Evolutionary conservation across 345 rosid species (phyloP).

Genomic region (Ceriops tagal): DNA sequence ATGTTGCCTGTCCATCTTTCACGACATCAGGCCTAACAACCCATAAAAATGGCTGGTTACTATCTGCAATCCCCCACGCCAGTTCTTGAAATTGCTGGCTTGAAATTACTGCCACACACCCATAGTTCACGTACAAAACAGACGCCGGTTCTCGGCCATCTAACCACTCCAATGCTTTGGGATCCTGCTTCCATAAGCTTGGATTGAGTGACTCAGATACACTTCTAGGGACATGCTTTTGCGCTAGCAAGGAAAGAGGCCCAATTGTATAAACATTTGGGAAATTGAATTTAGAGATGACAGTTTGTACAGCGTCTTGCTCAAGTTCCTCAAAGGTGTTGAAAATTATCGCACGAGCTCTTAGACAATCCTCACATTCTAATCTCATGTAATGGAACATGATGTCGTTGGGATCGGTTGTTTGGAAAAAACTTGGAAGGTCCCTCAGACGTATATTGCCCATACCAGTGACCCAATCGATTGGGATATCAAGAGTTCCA

Average conservation of each 20-base stretch:
- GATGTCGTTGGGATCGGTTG: constrained; percentile 11
- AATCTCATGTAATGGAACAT: constrained; percentile 17
- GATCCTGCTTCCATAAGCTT: constrained; percentile 25
- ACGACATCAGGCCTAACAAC: constrained; percentile 9
- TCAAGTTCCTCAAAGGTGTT: constrained; percentile 8
- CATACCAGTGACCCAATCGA: constrained; percentile 24
- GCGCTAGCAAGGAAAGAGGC: constrained; percentile 12
- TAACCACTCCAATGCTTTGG: constrained; percentile 15
- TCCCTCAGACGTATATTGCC: constrained; percentile 18
- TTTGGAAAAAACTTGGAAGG: constrained; percentile 14
- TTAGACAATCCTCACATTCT: constrained; percentile 6
- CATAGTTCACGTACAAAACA: constrained; percentile 23
- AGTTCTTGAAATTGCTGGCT: constrained; percentile 15
- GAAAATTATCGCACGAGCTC: constrained; percentile 6
- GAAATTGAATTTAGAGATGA: constrained; percentile 3
- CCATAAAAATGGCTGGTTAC: constrained; percentile 21
- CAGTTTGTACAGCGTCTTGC: constrained; percentile 1
- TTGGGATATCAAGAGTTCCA: constrained; percentile 11
- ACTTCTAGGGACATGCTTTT: background rate
- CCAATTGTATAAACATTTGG: constrained; percentile 21
- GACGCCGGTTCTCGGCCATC: constrained; percentile 12
- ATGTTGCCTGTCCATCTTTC: constrained; percentile 1
- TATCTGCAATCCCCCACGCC: constrained; percentile 20
- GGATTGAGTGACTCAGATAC: background rate
- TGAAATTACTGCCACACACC: constrained; percentile 5